Conservation (phyloP, 352 stramenopile genomes). For the Plasmopara viticola region DNA sequence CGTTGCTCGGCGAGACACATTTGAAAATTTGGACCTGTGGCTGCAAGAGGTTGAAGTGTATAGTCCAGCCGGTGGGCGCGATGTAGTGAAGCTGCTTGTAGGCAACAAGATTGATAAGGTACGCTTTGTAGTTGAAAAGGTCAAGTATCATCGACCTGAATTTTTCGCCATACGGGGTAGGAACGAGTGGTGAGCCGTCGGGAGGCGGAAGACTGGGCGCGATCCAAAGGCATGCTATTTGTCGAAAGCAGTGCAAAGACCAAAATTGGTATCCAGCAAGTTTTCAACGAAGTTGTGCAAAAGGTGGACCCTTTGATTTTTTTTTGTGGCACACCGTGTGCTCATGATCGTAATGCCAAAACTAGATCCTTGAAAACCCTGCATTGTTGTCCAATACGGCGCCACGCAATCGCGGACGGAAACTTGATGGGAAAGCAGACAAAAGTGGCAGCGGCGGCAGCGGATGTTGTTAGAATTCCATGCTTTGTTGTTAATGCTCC, state of each 20-base stretch:
- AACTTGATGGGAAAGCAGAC: constrained; percentile 52
- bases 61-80: constrained; percentile 89
- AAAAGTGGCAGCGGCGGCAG: constrained; percentile 49
- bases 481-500: constrained; percentile 24
- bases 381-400: constrained; percentile 84
- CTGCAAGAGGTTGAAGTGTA: constrained; percentile 97
- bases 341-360: neutral
- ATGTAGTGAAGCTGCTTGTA: constrained; percentile 97
- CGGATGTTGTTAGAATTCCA: constrained; percentile 43
- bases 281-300: constrained; percentile 97
- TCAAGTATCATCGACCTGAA: constrained; percentile 1
- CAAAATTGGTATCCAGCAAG: constrained; percentile 91
- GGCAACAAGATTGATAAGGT: constrained; percentile 96
- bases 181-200: constrained; percentile 89
- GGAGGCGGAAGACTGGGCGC: constrained; percentile 93
- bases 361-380: constrained; percentile 87
- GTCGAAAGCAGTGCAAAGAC: constrained; percentile 97
- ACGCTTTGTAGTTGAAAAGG: neutral
- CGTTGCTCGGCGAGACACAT: constrained; percentile 93
- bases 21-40: constrained; percentile 97
- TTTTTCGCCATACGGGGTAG: constrained; percentile 41
- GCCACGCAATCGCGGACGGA: constrained; percentile 53
- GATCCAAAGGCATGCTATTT: constrained; percentile 96
- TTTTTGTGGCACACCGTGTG: neutral
- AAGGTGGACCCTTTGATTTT: constrained; percentile 69